Base-by-base conservation (phyloP, 2,329 filamentous ascomycete species). In the Pseudogymnoascus sp. region DNA sequence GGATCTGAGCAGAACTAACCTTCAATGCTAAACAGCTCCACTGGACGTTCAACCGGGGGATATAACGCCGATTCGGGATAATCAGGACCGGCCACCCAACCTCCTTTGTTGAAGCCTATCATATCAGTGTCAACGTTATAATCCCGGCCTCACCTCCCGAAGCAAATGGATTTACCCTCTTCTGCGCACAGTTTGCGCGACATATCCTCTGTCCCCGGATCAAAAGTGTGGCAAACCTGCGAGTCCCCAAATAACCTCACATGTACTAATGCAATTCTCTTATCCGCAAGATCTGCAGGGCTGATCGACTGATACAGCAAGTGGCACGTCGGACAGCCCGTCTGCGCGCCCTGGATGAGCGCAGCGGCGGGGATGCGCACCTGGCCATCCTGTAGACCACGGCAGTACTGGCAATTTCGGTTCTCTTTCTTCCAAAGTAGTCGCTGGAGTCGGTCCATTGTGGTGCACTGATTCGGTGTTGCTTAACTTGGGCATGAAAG, bases 221-320 rank as follows among this genome's bases (percentile, higher is more conserved):
- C 50, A 56, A 56, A 56, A 13, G 50, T 56, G 33, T 56, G 50
- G 50, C 29, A 33, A 33, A 56, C 50, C n/a, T 56, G 50, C 11
- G 50, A 56, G 33, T 56, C 50, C 8, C 50, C 29, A 56, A 21
- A 56, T 6, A 56, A n/a, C 7, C 50, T 56, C 50, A 56, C 50
- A 56, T 56, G 50, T 10, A 56, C 50, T n/a, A 56, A 21, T 33
- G 1, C 10, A 33, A 56, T 56, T 10, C 50, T 56, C 50, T 56
- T 16, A 7, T 56, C 47, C n/a, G 26, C 47, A 19, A 56, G 47
- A 19, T 56, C 47, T 1, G 26, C 47, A 4, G 47, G n/a, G 16
- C 16, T 56, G 26, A 56, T 16, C n/a, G 50, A 56, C 29, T 56
- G 3, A 21, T 56, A 56, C n/a, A 56, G 50, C 50, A 56, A 8